These are phyloP conservation scores for Coemansia javaensis DNA, from an alignment of 192 early-diverging fungal species.

Conservation along the genomic window DNA sequence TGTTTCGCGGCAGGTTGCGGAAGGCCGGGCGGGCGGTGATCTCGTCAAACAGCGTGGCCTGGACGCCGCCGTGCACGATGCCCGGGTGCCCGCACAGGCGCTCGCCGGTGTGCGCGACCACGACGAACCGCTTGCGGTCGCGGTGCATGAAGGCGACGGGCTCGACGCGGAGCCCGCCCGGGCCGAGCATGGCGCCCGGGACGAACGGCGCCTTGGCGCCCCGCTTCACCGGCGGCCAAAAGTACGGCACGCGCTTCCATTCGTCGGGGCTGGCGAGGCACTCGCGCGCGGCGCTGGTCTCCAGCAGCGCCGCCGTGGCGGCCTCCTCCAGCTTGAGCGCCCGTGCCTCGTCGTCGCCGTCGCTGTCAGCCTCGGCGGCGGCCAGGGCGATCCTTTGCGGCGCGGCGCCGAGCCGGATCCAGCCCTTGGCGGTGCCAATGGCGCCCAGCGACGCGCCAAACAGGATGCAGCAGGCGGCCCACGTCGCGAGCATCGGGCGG, in stretches of 20 bases:
- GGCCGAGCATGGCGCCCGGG: conserved; percentile 21
- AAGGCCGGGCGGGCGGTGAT: conserved; percentile 55
- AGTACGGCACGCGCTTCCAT: conserved; percentile 48
- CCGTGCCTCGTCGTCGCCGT: neutral
- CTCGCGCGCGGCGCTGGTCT: conserved; percentile 22
- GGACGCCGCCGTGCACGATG: conserved; percentile 75
- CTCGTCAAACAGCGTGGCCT: conserved; percentile 71
- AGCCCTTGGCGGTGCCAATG: conserved; percentile 38
- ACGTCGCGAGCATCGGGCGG: conserved; percentile 40
- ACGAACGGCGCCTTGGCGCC: conserved; percentile 13
- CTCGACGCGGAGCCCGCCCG: conserved; percentile 31
- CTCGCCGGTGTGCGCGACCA: conserved; percentile 63
- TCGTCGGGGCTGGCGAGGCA: conserved; percentile 32
- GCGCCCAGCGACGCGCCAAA: conserved; percentile 32
- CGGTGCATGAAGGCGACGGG: conserved; percentile 42
- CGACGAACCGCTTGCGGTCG: conserved; percentile 47
- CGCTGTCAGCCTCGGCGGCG: no score
- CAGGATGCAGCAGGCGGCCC: conserved; percentile 44
- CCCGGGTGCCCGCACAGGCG: conserved; percentile 69
- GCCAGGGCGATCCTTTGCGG: neutral
- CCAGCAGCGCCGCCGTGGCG: conserved; percentile 13
- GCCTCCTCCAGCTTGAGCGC: neutral
- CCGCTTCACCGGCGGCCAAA: conserved; percentile 18
- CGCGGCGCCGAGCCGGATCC: conserved; percentile 24
- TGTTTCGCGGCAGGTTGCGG: conserved; percentile 59